A percentile compares a stretch with the other conserved stretches of the same genome.
phyloP scores from a whole-genome alignment of 805 yeast species.

The Lachancea kluyveri region DNA sequence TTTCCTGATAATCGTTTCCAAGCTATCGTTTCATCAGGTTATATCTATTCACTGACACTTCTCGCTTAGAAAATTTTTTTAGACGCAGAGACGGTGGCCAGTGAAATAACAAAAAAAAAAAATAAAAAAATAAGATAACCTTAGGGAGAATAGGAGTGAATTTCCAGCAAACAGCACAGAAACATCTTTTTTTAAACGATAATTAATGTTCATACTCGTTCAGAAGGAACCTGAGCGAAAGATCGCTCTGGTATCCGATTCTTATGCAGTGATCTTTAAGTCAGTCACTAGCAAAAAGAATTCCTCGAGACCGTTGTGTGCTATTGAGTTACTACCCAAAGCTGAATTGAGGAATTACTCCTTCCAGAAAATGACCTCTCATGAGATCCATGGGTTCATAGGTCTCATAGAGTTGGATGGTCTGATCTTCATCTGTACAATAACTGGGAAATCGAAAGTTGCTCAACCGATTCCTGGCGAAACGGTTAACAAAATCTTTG shows the following conservation, averaged over 20 bases:
- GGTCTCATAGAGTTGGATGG: slow-evolving; percentile 71
- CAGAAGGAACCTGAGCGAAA: slow-evolving; percentile 21
- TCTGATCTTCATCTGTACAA: slow-evolving; percentile 69
- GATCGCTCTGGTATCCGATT: slow-evolving; percentile 28
- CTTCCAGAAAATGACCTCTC: slow-evolving; percentile 38
- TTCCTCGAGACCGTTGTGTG: slow-evolving; percentile 33
- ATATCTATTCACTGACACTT: too few relatives aligned
- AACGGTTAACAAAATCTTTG: slow-evolving; percentile 68
- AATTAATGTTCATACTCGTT: slow-evolving; percentile 20
- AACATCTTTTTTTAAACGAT: too few relatives aligned
- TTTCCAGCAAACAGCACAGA: too few relatives aligned
- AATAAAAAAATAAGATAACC: too few relatives aligned
- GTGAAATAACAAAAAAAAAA: background rate
- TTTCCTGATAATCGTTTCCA: too few relatives aligned
- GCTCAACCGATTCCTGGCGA: slow-evolving; percentile 81
- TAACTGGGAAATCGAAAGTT: slow-evolving; percentile 68
- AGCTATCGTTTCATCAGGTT: too few relatives aligned
- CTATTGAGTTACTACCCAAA: slow-evolving; percentile 43
- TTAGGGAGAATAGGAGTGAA: too few relatives aligned
- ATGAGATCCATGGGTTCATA: slow-evolving; percentile 58
- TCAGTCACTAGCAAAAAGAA: slow-evolving; percentile 30
- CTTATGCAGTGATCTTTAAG: slow-evolving; percentile 43
- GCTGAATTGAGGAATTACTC: slow-evolving; percentile 33
- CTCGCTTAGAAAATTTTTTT: too few relatives aligned
- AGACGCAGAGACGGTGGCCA: background rate